phyloP scores from a whole-genome alignment of 352 stramenopile species.

The Globisporangium heterothallicum region DNA sequence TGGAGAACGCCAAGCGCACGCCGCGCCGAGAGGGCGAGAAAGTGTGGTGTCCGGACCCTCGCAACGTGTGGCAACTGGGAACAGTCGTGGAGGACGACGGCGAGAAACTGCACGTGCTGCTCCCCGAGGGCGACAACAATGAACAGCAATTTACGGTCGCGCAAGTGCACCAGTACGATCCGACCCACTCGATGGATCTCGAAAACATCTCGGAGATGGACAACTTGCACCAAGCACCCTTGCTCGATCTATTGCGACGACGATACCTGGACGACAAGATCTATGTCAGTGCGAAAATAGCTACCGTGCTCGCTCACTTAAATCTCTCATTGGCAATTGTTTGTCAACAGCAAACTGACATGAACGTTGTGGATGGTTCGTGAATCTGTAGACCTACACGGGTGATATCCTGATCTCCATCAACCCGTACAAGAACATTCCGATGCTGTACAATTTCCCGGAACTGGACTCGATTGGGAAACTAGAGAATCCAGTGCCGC shows the following conservation, averaged over 20 bases:
- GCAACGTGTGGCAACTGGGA: conserved; percentile 84
- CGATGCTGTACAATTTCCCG: conserved; percentile 88
- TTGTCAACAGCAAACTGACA: background rate
- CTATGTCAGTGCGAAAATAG: conserved; percentile 78
- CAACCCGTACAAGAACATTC: conserved; percentile 95
- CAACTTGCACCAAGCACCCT: conserved; percentile 88
- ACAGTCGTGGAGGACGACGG: conserved; percentile 85
- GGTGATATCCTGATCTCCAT: conserved; percentile 95
- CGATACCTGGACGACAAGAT: conserved; percentile 90
- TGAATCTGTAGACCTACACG: conserved; percentile 77
- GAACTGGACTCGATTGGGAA: conserved; percentile 86
- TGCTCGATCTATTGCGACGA: conserved; percentile 84
- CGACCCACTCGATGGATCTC: conserved; percentile 83
- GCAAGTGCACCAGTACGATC: conserved; percentile 89
- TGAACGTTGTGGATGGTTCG: conserved; percentile 5
- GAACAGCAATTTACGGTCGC: conserved; percentile 78
- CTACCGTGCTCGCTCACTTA: background rate
- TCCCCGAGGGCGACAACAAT: conserved; percentile 66
- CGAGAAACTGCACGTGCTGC: conserved; percentile 75
- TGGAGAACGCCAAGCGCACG: conserved; percentile 40
- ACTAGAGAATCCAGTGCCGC: conserved; percentile 78
- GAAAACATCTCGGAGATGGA: conserved; percentile 93
- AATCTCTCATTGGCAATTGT: conserved; percentile 2
- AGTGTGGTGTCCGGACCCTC: conserved; percentile 80
- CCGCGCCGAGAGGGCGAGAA: conserved; percentile 79